A percentile compares a stretch with the other conserved stretches of the same genome.
phyloP scores from a whole-genome alignment of 148 eudicot genomes.

The Rhododendron ovatum region DNA sequence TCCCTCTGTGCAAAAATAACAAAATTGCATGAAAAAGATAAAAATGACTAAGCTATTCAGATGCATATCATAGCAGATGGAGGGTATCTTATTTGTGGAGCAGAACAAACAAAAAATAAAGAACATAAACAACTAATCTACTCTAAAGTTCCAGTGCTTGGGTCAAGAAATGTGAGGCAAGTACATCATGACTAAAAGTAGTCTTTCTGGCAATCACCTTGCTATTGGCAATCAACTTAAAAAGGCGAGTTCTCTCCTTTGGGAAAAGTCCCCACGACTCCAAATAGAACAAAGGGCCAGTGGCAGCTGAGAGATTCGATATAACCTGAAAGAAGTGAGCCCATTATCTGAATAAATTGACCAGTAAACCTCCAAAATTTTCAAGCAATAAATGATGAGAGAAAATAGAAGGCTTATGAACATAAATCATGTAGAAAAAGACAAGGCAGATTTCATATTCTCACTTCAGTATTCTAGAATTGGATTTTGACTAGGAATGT shows the following conservation, averaged over 20 bases:
- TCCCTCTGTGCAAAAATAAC: constrained; percentile 35
- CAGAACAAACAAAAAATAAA: background rate
- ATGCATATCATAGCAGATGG: background rate
- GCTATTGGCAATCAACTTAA: constrained; percentile 51
- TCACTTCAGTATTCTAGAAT: background rate
- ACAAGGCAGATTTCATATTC: background rate
- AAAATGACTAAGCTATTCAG: background rate
- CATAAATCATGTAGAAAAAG: background rate
- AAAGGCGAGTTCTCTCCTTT: constrained; percentile 54
- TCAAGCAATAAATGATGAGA: background rate
- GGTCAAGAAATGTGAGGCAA: background rate
- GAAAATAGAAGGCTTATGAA: background rate
- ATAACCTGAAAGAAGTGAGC: constrained; percentile 40
- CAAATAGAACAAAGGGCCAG: constrained; percentile 47
- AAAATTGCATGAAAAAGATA: background rate
- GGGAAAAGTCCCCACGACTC: constrained; percentile 78
- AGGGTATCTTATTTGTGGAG: background rate
- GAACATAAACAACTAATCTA: background rate
- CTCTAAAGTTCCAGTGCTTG: background rate
- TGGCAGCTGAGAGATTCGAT: constrained; percentile 61
- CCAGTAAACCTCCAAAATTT: background rate
- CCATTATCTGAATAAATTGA: background rate
- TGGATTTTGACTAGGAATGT: background rate
- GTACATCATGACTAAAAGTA: background rate
- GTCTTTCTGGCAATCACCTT: constrained; percentile 36